A percentile compares a stretch with the other conserved stretches of the same genome.
Evolutionary conservation across 139 green algal genomes (phyloP).

Genomic region (Bryopsis sp.): DNA sequence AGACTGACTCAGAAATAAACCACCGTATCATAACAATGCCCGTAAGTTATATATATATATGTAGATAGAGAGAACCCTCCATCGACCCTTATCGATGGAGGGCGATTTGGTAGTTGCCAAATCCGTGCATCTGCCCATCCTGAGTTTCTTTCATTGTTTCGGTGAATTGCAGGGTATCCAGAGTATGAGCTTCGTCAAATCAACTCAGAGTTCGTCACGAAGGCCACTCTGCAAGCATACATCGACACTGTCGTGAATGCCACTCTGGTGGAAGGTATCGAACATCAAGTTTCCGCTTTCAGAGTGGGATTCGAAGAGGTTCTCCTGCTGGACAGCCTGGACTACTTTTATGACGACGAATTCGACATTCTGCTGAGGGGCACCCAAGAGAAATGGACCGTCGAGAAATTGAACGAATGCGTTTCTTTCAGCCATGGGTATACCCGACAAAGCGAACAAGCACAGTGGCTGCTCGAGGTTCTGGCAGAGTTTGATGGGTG

Average conservation of each 20-base stretch:
- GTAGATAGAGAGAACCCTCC: too few species aligned
- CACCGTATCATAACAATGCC: too few species aligned
- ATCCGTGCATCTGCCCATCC: not conserved
- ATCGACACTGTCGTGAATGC: conserved; percentile 80
- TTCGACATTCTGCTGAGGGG: conserved; percentile 91
- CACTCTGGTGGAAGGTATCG: conserved; percentile 64
- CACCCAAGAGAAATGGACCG: conserved; percentile 68
- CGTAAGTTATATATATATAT: too few species aligned
- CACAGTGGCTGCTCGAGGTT: conserved; percentile 64
- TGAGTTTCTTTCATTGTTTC: not conserved
- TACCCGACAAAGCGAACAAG: conserved; percentile 24
- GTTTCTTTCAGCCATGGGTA: conserved; percentile 98
- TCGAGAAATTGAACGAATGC: conserved; percentile 57
- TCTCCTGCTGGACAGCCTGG: conserved; percentile 46
- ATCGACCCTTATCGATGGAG: too few species aligned
- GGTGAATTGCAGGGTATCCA: conserved; percentile 45
- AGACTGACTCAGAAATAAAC: too few species aligned
- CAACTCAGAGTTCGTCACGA: conserved; percentile 54
- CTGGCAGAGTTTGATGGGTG: conserved; percentile 69
- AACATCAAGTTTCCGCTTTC: conserved; percentile 67
- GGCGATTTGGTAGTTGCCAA: not conserved
- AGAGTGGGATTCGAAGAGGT: conserved; percentile 81
- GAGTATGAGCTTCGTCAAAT: conserved; percentile 57
- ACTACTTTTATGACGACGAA: conserved; percentile 84
- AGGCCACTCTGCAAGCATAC: conserved; percentile 67